phyloP scores from a whole-genome alignment of 108 stramenopile species.

The Stephanodiscus minutulus region DNA sequence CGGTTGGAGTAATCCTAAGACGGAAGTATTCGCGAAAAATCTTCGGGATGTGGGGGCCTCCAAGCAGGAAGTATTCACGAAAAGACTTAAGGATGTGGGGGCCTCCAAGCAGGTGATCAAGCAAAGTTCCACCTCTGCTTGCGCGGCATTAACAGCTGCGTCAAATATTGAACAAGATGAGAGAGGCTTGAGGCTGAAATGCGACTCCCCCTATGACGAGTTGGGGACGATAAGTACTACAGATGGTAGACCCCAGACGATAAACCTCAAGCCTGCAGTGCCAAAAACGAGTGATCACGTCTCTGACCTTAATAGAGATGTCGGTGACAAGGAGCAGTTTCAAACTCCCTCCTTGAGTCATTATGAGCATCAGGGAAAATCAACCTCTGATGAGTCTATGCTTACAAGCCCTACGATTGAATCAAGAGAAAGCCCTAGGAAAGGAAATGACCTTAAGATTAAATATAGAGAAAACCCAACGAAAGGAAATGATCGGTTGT shows the following conservation, averaged over 20 bases:
- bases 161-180: no score
- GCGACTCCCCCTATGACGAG: not conserved
- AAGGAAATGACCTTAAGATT: no score
- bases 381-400: not conserved
- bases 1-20: not conserved
- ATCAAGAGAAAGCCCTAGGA: no score
- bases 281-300: slow-evolving; percentile 2
- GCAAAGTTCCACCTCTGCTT: not conserved
- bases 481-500: not conserved
- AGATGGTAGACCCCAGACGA: not conserved
- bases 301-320: no score
- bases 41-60: no score
- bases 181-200: no score
- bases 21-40: slow-evolving; percentile 19
- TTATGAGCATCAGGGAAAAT: not conserved
- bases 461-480: no score
- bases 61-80: no score
- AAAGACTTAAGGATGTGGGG: no score
- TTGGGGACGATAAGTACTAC: not conserved
- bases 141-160: not conserved
- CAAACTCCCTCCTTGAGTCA: not conserved
- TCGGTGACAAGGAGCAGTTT: not conserved
- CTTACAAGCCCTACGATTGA: not conserved
- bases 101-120: slow-evolving; percentile 4
- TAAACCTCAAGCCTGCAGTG: not conserved